These are phyloP conservation scores for Pleurotus platypus DNA, from an alignment of 768 basidiomycete species.

Conservation along the genomic window DNA sequence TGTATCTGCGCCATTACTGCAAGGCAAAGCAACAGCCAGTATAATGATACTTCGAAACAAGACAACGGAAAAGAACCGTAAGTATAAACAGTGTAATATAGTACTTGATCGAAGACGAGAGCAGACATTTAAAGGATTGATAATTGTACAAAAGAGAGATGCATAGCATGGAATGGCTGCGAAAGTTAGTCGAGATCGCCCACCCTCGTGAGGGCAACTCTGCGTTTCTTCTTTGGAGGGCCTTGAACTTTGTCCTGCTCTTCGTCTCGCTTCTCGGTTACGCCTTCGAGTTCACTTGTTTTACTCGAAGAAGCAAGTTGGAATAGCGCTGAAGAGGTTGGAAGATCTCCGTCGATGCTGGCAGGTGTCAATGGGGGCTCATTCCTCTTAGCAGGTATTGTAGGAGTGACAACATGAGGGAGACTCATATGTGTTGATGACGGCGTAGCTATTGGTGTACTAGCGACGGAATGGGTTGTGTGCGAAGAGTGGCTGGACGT, in stretches of 20 bases:
- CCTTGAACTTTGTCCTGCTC: constrained; percentile 31
- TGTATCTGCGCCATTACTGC: no score
- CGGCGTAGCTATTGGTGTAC: constrained; percentile 34
- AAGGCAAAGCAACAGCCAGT: no score
- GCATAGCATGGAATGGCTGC: not conserved
- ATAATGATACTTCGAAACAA: no score
- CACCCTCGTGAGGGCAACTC: constrained; percentile 71
- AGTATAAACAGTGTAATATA: no score
- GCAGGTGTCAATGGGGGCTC: constrained; percentile 48
- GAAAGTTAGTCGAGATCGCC: constrained; percentile 43
- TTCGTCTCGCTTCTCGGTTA: constrained; percentile 14
- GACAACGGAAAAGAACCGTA: no score
- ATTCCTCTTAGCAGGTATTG: constrained; percentile 32
- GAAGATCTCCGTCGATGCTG: constrained; percentile 42
- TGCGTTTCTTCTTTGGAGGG: constrained; percentile 83
- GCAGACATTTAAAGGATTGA: not conserved
- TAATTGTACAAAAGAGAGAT: not conserved
- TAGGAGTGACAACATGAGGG: constrained; percentile 19
- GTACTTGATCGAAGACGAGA: not conserved
- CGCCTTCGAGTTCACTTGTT: constrained; percentile 18
- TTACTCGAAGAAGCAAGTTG: not conserved
- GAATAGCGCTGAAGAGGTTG: not conserved
- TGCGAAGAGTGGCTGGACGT: constrained; percentile 21
- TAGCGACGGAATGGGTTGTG: constrained; percentile 24
- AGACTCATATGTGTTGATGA: constrained; percentile 25